These are phyloP conservation scores for Endothia cerciana DNA, from an alignment of 2,329 filamentous ascomycete genomes.

Conservation along the genomic window DNA sequence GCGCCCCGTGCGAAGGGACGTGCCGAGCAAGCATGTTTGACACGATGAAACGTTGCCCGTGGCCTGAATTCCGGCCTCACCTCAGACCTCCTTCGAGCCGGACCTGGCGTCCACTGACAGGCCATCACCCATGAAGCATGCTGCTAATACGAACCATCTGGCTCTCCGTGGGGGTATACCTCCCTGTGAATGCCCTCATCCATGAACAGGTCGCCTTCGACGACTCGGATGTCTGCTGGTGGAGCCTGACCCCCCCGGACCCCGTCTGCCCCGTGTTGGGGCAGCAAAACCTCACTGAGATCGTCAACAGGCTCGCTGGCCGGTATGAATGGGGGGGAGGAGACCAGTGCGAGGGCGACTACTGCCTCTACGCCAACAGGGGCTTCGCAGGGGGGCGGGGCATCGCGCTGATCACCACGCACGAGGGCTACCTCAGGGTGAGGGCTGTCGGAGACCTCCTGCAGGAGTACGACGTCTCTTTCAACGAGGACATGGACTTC, in stretches of 20 bases:
- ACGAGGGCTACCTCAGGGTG: conserved; percentile 24
- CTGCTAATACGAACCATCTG: neutral
- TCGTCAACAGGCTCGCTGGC: conserved; percentile 40
- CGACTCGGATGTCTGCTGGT: conserved; percentile 28
- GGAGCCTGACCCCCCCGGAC: conserved; percentile 24
- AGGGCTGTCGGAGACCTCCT: conserved; percentile 13
- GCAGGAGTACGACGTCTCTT: conserved; percentile 33
- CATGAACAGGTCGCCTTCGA: conserved; percentile 27
- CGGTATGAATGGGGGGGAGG: conserved; percentile 33
- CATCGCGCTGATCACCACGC: conserved; percentile 31
- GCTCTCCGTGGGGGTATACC: neutral
- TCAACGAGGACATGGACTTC: conserved; percentile 34
- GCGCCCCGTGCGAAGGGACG: neutral
- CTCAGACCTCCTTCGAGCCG: neutral
- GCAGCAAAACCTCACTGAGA: conserved; percentile 47
- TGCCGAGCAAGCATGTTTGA: neutral
- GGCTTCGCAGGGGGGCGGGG: conserved; percentile 30
- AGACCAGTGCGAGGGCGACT: conserved; percentile 30
- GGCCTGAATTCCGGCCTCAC: neutral
- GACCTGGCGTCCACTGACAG: neutral
- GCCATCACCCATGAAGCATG: conserved; percentile 7
- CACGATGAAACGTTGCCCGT: conserved; percentile 6
- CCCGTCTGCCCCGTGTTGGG: conserved; percentile 24
- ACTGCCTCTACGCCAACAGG: conserved; percentile 32
- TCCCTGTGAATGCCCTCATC: conserved; percentile 14